These are phyloP conservation scores for Fagus sylvatica DNA, from an alignment of 306 rosid species.

Conservation along the genomic window DNA sequence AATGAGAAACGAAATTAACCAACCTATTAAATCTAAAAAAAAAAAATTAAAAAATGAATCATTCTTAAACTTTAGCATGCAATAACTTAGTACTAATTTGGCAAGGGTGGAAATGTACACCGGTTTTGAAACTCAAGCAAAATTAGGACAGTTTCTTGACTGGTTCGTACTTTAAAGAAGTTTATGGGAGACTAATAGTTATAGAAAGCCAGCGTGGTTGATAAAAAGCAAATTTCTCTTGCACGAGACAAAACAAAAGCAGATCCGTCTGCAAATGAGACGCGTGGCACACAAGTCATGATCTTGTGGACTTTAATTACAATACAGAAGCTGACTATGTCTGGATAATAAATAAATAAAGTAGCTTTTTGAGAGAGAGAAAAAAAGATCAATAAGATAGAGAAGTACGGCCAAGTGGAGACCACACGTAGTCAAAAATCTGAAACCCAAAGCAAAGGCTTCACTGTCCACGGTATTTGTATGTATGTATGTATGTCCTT, in stretches of 20 bases:
- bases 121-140: too few species aligned
- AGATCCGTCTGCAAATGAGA: conserved; percentile 23
- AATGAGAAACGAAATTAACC: too few species aligned
- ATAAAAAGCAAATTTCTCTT: neutral
- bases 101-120: too few species aligned
- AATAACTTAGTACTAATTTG: too few species aligned
- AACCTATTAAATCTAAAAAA: too few species aligned
- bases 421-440: conserved; percentile 41
- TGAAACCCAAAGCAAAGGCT: neutral
- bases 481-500: too few species aligned
- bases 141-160: too few species aligned
- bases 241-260: conserved; percentile 12
- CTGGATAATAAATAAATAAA: conserved; percentile 54
- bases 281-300: conserved; percentile 53
- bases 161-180: too few species aligned
- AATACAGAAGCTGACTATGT: conserved; percentile 2
- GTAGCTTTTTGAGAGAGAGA: conserved; percentile 43
- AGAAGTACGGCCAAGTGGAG: conserved; percentile 29
- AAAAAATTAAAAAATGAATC: too few species aligned
- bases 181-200: neutral
- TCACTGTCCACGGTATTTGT: neutral
- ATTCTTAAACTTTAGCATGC: too few species aligned
- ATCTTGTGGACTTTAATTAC: conserved; percentile 18
- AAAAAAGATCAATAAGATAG: neutral
- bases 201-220: neutral